These are phyloP conservation scores for Coemansia asiatica DNA, from an alignment of 192 early-diverging fungal species.

Conservation along the genomic window DNA sequence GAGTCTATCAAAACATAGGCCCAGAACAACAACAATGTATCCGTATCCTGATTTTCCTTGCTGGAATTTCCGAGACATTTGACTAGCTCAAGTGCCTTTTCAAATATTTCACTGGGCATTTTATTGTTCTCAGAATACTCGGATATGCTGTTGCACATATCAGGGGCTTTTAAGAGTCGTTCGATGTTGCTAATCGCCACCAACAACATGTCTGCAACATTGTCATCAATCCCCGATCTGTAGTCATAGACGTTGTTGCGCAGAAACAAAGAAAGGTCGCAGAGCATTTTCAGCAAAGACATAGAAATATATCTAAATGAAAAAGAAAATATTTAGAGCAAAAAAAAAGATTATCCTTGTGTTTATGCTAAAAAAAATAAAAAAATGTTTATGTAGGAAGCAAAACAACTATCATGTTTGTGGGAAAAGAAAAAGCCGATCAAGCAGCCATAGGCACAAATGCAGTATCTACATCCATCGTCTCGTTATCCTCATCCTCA, in stretches of 20 bases:
- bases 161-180: background rate
- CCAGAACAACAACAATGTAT: background rate
- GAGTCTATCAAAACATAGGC: conserved; percentile 13
- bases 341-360: background rate
- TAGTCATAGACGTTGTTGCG: background rate
- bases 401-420: background rate
- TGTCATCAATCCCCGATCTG: background rate
- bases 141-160: background rate
- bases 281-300: background rate
- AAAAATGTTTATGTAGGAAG: no score
- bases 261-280: conserved; percentile 5
- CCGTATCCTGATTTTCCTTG: conserved; percentile 7
- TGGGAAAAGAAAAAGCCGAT: background rate
- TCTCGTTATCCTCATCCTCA: conserved; percentile 12
- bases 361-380: no score
- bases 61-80: conserved; percentile 1
- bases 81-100: background rate
- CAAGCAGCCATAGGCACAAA: conserved; percentile 8
- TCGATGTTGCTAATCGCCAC: background rate
- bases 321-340: background rate
- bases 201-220: background rate
- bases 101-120: background rate
- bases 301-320: background rate
- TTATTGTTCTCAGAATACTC: background rate
- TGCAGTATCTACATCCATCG: conserved; percentile 30